Evolutionary conservation across 2,329 filamentous ascomycete species (phyloP).

Genomic region (Arthrobotrys iridis): DNA sequence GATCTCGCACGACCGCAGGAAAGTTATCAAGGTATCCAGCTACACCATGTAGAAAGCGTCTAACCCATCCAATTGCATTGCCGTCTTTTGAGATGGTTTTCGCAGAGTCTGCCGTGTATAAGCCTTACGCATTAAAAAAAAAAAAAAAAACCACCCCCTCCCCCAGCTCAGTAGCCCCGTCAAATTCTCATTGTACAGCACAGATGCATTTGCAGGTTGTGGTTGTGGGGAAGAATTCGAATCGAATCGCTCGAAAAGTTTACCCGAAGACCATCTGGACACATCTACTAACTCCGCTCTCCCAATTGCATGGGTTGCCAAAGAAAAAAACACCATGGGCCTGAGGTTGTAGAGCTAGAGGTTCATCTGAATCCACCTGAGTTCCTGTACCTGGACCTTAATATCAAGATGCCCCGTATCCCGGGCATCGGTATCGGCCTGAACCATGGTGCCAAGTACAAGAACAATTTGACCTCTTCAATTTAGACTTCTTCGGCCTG

Average conservation of each 20-base stretch:
- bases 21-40: background rate
- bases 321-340: conserved; percentile 42
- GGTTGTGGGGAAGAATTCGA: conserved; percentile 5
- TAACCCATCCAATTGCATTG: background rate
- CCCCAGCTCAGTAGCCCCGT: too few species aligned
- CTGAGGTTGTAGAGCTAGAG: conserved; percentile 13
- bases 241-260: conserved; percentile 5
- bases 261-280: conserved; percentile 43
- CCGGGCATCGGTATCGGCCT: conserved; percentile 21
- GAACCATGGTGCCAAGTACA: conserved; percentile 28
- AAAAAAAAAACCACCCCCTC: background rate
- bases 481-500: conserved; percentile 11
- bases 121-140: too few species aligned
- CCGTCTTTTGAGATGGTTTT: background rate
- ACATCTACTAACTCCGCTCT: conserved; percentile 34
- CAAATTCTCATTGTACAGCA: too few species aligned
- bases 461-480: conserved; percentile 10
- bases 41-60: background rate
- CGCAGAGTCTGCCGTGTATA: too few species aligned
- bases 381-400: conserved; percentile 37
- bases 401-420: conserved; percentile 8
- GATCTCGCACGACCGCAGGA: conserved; percentile 4
- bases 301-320: conserved; percentile 9
- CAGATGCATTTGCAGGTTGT: too few species aligned
- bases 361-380: conserved; percentile 41